Conservation (phyloP, 2,329 filamentous ascomycete species). For the Chalaropsis ovoidea region DNA sequence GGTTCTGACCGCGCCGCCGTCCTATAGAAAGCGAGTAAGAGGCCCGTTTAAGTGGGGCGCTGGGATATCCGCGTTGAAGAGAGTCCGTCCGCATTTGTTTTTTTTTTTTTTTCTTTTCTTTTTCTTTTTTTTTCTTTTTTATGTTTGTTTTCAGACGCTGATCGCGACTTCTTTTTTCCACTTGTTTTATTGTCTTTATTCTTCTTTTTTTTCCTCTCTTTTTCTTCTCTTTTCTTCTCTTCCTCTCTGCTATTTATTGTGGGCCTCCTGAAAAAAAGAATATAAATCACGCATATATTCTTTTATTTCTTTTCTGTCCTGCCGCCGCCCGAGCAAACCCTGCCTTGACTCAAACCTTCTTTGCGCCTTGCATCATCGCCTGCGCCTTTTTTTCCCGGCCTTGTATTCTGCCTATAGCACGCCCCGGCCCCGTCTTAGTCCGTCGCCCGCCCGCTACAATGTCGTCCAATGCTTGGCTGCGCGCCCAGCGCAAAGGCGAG, state of each 20-base stretch:
- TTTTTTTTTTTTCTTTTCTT: constrained; percentile 22
- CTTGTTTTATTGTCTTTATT: constrained; percentile 13
- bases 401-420: constrained; percentile 10
- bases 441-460: constrained; percentile 34
- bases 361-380: constrained; percentile 11
- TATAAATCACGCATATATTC: neutral
- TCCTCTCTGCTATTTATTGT: neutral
- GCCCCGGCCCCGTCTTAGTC: neutral
- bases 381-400: constrained; percentile 9
- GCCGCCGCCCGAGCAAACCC: neutral
- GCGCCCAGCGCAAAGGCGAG: constrained; percentile 72
- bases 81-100: constrained; percentile 7
- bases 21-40: neutral
- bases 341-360: neutral
- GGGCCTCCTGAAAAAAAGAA: neutral
- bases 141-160: neutral
- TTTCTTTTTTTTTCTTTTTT: constrained; percentile 14
- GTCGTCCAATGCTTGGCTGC: constrained; percentile 63
- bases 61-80: neutral
- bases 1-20: neutral
- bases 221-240: constrained; percentile 16
- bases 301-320: neutral
- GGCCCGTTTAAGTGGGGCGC: neutral
- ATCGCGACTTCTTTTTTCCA: neutral
- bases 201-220: constrained; percentile 20